A percentile compares a stretch with the other conserved stretches of the same genome.
Conservation (phyloP, 306 rosid species). For the Heteromeles arbutifolia region DNA sequence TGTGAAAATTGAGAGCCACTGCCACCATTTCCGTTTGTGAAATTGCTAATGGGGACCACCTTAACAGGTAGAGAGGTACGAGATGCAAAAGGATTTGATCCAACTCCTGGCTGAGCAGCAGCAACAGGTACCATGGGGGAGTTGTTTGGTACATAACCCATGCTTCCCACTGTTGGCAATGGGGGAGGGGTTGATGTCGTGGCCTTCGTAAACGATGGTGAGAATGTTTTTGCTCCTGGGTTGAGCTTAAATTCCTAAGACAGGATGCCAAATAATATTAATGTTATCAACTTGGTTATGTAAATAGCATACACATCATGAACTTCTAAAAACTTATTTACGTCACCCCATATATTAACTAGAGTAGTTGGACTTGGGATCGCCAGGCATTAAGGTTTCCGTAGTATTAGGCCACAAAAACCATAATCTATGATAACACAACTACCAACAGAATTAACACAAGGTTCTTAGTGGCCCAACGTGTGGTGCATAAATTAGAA, state of each 20-base stretch:
- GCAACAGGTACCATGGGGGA: constrained; percentile 40
- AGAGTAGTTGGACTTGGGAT: not conserved
- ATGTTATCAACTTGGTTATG: constrained; percentile 5
- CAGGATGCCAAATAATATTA: constrained; percentile 10
- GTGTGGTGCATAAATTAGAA: not conserved
- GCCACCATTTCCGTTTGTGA: constrained; percentile 56
- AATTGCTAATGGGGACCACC: constrained; percentile 49
- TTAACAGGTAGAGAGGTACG: constrained; percentile 59
- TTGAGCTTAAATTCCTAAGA: constrained; percentile 81
- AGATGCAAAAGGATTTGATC: constrained; percentile 37
- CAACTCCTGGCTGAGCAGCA: constrained; percentile 55
- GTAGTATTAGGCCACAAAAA: not conserved
- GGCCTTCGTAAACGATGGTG: constrained; percentile 53
- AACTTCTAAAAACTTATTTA: constrained; percentile 5
- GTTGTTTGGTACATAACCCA: constrained; percentile 57
- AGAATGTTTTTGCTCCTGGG: constrained; percentile 81
- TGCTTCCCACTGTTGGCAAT: constrained; percentile 48
- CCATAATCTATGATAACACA: not conserved
- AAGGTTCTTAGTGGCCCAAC: not conserved
- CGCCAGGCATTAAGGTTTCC: not conserved
- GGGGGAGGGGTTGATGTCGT: constrained; percentile 26
- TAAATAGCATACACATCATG: not conserved
- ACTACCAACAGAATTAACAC: not conserved
- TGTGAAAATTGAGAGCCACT: constrained; percentile 63
- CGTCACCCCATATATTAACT: constrained; percentile 5